These are phyloP conservation scores for Gracilaria domingensis DNA, from an alignment of 23 red algal species.

Conservation along the genomic window DNA sequence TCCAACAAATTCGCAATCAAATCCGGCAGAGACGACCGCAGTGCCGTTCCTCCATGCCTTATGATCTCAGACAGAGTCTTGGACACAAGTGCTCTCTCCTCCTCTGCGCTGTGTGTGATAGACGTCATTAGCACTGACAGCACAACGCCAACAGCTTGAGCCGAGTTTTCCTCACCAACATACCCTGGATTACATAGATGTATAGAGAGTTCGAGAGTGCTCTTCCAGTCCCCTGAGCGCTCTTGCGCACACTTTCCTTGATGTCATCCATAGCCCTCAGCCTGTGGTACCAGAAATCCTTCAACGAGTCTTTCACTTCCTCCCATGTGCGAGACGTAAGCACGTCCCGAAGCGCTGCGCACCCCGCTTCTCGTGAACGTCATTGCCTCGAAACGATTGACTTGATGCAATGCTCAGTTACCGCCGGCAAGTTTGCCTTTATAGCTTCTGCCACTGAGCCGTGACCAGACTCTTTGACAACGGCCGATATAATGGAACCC, in stretches of 20 bases:
- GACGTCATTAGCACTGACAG: conserved; percentile 55
- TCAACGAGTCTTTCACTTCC: conserved; percentile 55
- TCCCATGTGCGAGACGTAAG: conserved; percentile 63
- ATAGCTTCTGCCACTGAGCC: conserved; percentile 68
- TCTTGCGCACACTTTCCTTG: conserved; percentile 78
- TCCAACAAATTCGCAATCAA: conserved; percentile 55
- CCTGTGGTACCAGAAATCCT: conserved; percentile 63
- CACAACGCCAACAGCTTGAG: conserved; percentile 55
- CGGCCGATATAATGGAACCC: conserved; percentile 60
- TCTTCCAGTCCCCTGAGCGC: conserved; percentile 51
- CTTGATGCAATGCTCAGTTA: conserved; percentile 56
- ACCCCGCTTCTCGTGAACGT: conserved; percentile 68
- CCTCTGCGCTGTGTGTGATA: conserved; percentile 64
- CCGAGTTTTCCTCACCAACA: conserved; percentile 44
- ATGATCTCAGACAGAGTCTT: conserved; percentile 66
- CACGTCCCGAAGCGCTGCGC: conserved; percentile 50
- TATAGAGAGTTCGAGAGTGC: conserved; percentile 69
- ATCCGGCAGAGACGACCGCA: conserved; percentile 46
- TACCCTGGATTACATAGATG: conserved; percentile 65
- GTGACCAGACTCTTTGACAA: conserved; percentile 52
- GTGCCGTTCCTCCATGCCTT: conserved; percentile 46
- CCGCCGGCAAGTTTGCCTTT: conserved; percentile 47
- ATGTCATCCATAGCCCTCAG: conserved; percentile 75
- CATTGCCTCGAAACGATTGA: conserved; percentile 62
- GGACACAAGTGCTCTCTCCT: conserved; percentile 48